phyloP scores from a whole-genome alignment of 1,139 yeast genomes.

The Saccharomycopsis phalli region DNA sequence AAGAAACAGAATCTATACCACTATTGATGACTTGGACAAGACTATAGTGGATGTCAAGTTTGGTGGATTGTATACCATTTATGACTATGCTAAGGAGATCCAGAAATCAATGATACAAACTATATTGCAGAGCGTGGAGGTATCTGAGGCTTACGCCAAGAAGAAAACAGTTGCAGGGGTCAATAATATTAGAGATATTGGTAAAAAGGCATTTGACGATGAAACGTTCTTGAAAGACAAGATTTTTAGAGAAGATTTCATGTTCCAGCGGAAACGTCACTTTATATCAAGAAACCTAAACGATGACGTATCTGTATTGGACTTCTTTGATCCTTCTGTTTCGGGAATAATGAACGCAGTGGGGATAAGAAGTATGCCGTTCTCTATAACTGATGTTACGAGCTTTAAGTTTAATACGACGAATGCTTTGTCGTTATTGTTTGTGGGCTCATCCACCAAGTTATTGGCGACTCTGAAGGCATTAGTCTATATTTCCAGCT shows the following conservation, averaged over 20 bases:
- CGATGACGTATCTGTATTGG: constrained; percentile 51
- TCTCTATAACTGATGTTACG: background rate
- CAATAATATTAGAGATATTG: constrained; percentile 53
- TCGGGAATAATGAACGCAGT: constrained; percentile 40
- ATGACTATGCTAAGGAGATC: constrained; percentile 63
- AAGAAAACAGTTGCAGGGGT: constrained; percentile 50
- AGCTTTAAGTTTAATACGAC: constrained; percentile 15
- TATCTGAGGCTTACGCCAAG: constrained; percentile 65
- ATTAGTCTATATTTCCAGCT: constrained; percentile 6
- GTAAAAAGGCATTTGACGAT: constrained; percentile 48
- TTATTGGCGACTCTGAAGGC: constrained; percentile 16
- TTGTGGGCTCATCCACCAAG: constrained; percentile 20
- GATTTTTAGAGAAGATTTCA: constrained; percentile 64
- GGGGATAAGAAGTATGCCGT: constrained; percentile 3
- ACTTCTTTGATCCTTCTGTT: constrained; percentile 69
- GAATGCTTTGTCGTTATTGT: constrained; percentile 13
- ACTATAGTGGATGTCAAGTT: constrained; percentile 45
- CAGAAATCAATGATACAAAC: constrained; percentile 59
- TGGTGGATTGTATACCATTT: constrained; percentile 54
- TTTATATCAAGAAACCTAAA: constrained; percentile 49
- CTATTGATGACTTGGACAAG: constrained; percentile 52
- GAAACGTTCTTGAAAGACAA: constrained; percentile 50
- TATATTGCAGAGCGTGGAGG: constrained; percentile 52
- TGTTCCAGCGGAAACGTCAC: constrained; percentile 77
- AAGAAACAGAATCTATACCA: constrained; percentile 41